These are phyloP conservation scores for Chytriomyces confervae DNA, from an alignment of 192 early-diverging fungal species.

Conservation along the genomic window DNA sequence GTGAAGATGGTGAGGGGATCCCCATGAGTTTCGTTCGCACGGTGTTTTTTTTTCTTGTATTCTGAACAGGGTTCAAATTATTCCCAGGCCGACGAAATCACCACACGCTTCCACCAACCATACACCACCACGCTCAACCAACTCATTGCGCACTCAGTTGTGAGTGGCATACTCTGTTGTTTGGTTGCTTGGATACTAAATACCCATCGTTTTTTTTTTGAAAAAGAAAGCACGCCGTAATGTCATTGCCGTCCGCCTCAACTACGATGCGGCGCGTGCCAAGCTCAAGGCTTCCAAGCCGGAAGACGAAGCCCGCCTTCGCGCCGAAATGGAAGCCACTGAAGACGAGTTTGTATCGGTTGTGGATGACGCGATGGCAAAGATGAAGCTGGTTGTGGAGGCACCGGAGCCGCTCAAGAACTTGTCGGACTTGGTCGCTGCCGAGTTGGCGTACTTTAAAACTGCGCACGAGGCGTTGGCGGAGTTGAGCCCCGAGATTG, in stretches of 20 bases:
- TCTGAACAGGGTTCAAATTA: constrained; percentile 16
- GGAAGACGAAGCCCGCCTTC: constrained; percentile 72
- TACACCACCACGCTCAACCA: constrained; percentile 72
- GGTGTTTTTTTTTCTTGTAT: constrained; percentile 5
- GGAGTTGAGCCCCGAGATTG: constrained; percentile 78
- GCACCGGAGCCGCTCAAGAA: constrained; percentile 76
- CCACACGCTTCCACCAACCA: constrained; percentile 78
- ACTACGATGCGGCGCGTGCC: constrained; percentile 86
- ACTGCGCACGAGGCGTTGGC: constrained; percentile 47
- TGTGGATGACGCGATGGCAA: constrained; percentile 91
- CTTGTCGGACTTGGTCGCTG: constrained; percentile 85
- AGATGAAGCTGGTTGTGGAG: constrained; percentile 93
- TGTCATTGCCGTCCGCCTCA: constrained; percentile 80
- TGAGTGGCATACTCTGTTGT: constrained; percentile 15
- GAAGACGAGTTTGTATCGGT: constrained; percentile 96
- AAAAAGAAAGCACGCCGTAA: constrained; percentile 79
- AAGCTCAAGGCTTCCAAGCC: constrained; percentile 77
- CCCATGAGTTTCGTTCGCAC: background rate
- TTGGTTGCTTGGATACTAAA: background rate
- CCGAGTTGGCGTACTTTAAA: constrained; percentile 86
- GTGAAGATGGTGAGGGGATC: constrained; percentile 49
- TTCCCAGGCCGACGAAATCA: constrained; percentile 71
- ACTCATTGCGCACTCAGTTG: constrained; percentile 77
- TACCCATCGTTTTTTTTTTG: background rate
- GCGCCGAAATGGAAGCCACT: constrained; percentile 84